Evolutionary conservation across 2,329 filamentous ascomycete genomes (phyloP).

Genomic region (Stagonosporopsis chrysanthemi): DNA sequence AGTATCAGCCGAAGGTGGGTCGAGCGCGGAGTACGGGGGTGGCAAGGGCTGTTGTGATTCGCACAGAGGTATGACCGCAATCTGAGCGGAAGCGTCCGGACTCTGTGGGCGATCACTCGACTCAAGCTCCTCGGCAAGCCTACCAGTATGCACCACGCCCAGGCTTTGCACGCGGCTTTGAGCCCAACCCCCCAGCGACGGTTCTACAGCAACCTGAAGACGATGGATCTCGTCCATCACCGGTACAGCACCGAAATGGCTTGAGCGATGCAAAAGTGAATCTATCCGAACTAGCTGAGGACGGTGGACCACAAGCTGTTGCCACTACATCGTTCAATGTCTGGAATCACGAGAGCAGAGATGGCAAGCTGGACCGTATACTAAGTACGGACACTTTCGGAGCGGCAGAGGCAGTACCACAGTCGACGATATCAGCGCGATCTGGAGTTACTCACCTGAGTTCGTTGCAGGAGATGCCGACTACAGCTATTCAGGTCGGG

Average conservation of each 20-base stretch:
- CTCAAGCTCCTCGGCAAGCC: too few species aligned
- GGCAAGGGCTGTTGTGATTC: neutral
- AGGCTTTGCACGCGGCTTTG: too few species aligned
- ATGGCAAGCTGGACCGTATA: constrained; percentile 1
- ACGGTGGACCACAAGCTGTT: neutral
- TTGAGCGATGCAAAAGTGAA: neutral
- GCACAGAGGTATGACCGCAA: neutral
- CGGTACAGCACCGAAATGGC: neutral
- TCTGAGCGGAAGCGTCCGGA: neutral
- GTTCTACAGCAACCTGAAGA: neutral
- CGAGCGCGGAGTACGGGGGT: neutral
- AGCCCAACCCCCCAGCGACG: neutral
- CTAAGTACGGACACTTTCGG: neutral
- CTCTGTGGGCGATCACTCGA: too few species aligned
- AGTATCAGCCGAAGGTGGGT: neutral
- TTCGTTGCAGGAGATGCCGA: neutral
- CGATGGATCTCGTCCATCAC: neutral
- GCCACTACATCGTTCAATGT: neutral
- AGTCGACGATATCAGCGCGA: neutral
- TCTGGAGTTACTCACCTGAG: neutral
- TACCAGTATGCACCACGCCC: too few species aligned
- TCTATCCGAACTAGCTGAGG: neutral
- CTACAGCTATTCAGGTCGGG: neutral
- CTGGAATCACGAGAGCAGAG: neutral
- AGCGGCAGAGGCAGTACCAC: neutral